Percentiles rank a stretch among this genome's conserved stretches.
Evolutionary conservation across 2,329 filamentous ascomycete genomes (phyloP).

Genomic region (Fusarium sulawesiense): DNA sequence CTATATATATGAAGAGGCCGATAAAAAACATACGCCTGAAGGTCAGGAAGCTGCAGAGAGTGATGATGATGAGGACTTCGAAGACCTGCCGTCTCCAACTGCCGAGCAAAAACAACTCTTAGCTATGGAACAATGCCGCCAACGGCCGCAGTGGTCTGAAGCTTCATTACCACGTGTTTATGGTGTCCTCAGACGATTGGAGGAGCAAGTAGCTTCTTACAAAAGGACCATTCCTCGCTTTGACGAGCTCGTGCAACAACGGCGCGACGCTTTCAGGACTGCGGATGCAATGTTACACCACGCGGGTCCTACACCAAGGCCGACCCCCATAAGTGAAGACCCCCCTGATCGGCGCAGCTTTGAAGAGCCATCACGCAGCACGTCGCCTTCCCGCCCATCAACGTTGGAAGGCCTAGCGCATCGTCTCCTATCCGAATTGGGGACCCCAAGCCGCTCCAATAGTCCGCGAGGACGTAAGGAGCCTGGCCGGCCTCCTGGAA

Average conservation of each 20-base stretch:
- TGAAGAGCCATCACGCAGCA: slow-evolving; percentile 58
- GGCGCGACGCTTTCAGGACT: slow-evolving; percentile 71
- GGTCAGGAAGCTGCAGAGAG: slow-evolving; percentile 31
- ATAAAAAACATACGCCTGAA: slow-evolving; percentile 38
- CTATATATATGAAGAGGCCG: slow-evolving; percentile 62
- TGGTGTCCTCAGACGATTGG: slow-evolving; percentile 67
- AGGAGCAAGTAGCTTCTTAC: slow-evolving; percentile 71
- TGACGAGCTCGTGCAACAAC: slow-evolving; percentile 75
- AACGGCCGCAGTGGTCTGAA: slow-evolving; percentile 64
- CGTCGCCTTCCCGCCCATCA: slow-evolving; percentile 65
- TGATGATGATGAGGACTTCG: slow-evolving; percentile 38
- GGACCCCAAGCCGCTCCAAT: slow-evolving; percentile 62
- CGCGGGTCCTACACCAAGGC: slow-evolving; percentile 46
- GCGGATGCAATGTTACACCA: slow-evolving; percentile 62
- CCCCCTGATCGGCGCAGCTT: slow-evolving; percentile 58
- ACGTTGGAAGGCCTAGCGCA: slow-evolving; percentile 72
- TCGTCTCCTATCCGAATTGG: slow-evolving; percentile 69
- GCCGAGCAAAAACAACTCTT: slow-evolving; percentile 54
- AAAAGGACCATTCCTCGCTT: slow-evolving; percentile 75
- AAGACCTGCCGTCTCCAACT: slow-evolving; percentile 24
- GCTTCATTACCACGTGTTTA: slow-evolving; percentile 66
- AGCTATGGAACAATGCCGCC: slow-evolving; percentile 63
- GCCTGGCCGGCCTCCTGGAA: slow-evolving; percentile 48
- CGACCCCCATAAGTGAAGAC: slow-evolving; percentile 48
- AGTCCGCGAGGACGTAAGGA: slow-evolving; percentile 65